These are phyloP conservation scores for Polysphondylium violaceum DNA, from an alignment of 78 protist genomes.

Conservation along the genomic window DNA sequence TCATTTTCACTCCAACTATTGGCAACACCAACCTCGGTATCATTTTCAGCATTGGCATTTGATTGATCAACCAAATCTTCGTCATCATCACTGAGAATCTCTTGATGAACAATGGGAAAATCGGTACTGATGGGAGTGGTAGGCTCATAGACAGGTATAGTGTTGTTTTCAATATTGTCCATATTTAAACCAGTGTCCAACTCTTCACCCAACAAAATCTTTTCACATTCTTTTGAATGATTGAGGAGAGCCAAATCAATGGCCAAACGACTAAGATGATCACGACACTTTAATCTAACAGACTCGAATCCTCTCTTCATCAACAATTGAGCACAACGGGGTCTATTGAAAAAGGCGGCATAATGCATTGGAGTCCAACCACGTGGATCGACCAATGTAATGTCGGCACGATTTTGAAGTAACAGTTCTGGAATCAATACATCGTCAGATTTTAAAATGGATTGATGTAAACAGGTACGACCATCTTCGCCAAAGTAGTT, in stretches of 20 bases:
- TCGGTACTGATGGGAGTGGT: conserved; percentile 8
- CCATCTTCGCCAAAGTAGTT: conserved; percentile 23
- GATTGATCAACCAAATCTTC: conserved; percentile 10
- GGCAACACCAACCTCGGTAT: conserved; percentile 1
- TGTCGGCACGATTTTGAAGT: conserved; percentile 52
- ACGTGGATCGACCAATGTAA: conserved; percentile 43
- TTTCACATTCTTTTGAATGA: conserved; percentile 50
- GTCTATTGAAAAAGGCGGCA: conserved; percentile 81
- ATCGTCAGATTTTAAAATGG: conserved; percentile 42
- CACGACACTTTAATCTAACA: conserved; percentile 23
- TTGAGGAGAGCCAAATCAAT: conserved; percentile 46
- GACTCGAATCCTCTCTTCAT: conserved; percentile 69
- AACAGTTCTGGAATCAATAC: conserved; percentile 49
- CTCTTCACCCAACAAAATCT: conserved; percentile 41
- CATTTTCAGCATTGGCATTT: not conserved
- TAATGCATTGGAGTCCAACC: conserved; percentile 87
- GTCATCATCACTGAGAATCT: conserved; percentile 54
- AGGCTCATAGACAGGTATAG: conserved; percentile 2
- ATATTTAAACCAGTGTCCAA: conserved; percentile 36
- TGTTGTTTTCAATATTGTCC: conserved; percentile 48
- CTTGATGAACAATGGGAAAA: conserved; percentile 35
- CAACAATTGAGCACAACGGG: conserved; percentile 43
- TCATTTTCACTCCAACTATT: conserved; percentile 68
- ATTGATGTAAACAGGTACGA: conserved; percentile 46
- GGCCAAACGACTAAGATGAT: conserved; percentile 51